Percentiles rank a stretch among this genome's conserved stretches.
Conservation (phyloP, 495 filamentous ascomycete species). For the Poronia punctata region DNA sequence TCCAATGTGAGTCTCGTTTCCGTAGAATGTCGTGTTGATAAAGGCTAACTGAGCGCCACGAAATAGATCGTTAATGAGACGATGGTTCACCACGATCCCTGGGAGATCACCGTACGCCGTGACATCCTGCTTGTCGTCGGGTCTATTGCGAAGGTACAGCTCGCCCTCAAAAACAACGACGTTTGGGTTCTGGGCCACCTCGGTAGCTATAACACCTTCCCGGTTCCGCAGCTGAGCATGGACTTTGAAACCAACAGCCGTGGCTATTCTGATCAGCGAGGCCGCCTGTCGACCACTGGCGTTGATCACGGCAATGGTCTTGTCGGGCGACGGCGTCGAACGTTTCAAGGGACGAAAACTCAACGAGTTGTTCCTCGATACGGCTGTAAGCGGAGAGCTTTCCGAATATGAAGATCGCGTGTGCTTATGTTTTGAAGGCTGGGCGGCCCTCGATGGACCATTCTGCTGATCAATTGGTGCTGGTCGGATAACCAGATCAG, state of each 20-base stretch:
- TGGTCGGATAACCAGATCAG: slow-evolving; percentile 37
- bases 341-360: slow-evolving; percentile 47
- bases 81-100: slow-evolving; percentile 46
- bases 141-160: slow-evolving; percentile 58
- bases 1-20: slow-evolving; percentile 86
- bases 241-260: slow-evolving; percentile 84
- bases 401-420: slow-evolving; percentile 48
- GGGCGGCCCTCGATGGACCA: slow-evolving; percentile 16
- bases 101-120: slow-evolving; percentile 35
- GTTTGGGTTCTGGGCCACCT: slow-evolving; percentile 73
- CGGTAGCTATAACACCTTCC: slow-evolving; percentile 73
- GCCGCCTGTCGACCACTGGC: slow-evolving; percentile 88
- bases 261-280: slow-evolving; percentile 84
- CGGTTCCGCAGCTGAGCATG: slow-evolving; percentile 81
- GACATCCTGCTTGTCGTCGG: slow-evolving; percentile 35
- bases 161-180: slow-evolving; percentile 77
- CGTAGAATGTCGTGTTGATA: slow-evolving; percentile 97
- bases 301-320: slow-evolving; percentile 89
- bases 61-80: slow-evolving; percentile 73
- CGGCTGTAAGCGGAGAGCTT: slow-evolving; percentile 35
- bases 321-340: slow-evolving; percentile 48
- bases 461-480: slow-evolving; percentile 30
- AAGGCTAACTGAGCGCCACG: slow-evolving; percentile 79
- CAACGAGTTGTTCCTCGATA: slow-evolving; percentile 41
- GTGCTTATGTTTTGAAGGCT: slow-evolving; percentile 41